phyloP scores from a whole-genome alignment of 1,139 yeast species.

The Zygosaccharomyces sapae region DNA sequence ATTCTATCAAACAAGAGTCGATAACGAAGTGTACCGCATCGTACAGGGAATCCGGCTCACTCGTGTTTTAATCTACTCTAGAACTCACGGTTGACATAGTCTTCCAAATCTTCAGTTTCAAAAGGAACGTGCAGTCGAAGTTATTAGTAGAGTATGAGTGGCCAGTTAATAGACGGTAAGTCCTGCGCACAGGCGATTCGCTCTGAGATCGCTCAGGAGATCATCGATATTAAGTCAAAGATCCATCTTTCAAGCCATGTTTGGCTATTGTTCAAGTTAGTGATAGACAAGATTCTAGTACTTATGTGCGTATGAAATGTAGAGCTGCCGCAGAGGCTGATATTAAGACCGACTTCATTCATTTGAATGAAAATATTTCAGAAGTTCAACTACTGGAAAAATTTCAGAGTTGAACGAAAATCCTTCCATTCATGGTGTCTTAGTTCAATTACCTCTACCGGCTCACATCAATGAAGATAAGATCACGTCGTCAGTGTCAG shows the following conservation, averaged over 20 bases:
- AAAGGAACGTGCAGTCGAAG: background rate
- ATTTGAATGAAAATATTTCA: constrained; percentile 51
- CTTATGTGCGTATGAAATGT: constrained; percentile 93
- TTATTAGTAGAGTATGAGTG: constrained; percentile 15
- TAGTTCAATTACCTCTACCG: constrained; percentile 91
- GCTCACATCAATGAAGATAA: constrained; percentile 70
- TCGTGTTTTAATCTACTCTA: no score
- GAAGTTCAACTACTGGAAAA: constrained; percentile 57
- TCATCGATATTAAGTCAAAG: constrained; percentile 49
- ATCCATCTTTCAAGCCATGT: constrained; percentile 67
- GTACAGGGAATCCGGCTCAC: background rate
- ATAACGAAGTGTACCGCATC: background rate
- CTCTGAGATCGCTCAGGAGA: constrained; percentile 46
- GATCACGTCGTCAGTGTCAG: constrained; percentile 70
- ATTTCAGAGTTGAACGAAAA: constrained; percentile 63
- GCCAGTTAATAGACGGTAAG: constrained; percentile 58
- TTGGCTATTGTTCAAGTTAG: constrained; percentile 90
- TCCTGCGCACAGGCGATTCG: constrained; percentile 58
- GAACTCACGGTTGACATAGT: no score
- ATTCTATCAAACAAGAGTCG: background rate
- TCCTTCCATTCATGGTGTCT: constrained; percentile 72
- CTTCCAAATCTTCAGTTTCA: no score
- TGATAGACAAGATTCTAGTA: constrained; percentile 79
- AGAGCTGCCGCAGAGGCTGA: constrained; percentile 87
- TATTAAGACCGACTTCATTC: constrained; percentile 64